phyloP scores from a whole-genome alignment of 2,329 filamentous ascomycete genomes.

The Botrytis paeoniae region DNA sequence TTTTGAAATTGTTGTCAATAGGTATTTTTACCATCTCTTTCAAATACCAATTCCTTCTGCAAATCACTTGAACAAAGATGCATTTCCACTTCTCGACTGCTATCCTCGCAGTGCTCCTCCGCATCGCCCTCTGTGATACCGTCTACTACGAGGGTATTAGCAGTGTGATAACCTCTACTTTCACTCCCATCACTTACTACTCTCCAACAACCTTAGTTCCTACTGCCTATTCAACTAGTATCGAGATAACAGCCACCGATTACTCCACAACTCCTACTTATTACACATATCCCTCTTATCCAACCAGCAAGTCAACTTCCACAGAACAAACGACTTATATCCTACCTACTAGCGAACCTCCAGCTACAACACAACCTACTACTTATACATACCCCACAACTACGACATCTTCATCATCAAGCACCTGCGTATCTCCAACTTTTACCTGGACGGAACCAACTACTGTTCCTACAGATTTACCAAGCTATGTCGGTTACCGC shows the following conservation, averaged over 20 bases:
- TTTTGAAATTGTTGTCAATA: background rate
- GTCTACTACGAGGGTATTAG: background rate
- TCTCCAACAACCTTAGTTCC: background rate
- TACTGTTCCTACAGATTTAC: background rate
- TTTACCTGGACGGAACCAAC: background rate
- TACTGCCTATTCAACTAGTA: background rate
- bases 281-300: background rate
- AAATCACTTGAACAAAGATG: background rate
- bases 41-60: background rate
- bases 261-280: background rate
- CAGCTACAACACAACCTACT: background rate
- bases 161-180: background rate
- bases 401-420: background rate
- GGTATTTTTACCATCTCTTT: background rate
- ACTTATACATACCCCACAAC: background rate
- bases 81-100: background rate
- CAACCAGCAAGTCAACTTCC: too few relatives aligned
- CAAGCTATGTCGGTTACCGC: background rate
- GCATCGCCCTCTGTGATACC: background rate
- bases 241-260: background rate
- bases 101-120: background rate
- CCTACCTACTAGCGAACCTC: too few relatives aligned
- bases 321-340: too few relatives aligned
- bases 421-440: background rate
- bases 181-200: background rate